Conservation (phyloP, 2,329 filamentous ascomycete species). For the Neofusicoccum ribis region DNA sequence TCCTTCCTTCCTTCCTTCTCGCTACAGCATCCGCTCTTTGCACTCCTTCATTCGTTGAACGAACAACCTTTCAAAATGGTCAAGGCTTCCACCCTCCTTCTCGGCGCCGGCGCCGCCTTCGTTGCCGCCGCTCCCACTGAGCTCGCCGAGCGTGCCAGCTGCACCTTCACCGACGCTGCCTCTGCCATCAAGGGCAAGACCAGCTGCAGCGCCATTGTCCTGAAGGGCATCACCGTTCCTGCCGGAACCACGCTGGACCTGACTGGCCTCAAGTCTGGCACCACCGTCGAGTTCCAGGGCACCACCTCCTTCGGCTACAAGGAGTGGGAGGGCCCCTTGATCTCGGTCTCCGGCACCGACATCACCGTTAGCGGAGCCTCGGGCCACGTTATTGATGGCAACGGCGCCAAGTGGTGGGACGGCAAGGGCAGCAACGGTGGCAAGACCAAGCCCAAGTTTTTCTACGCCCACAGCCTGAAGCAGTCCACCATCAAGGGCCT, state of each 20-base stretch:
- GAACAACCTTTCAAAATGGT: conserved; percentile 19
- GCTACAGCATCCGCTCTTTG: conserved; percentile 8
- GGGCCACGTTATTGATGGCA: conserved; percentile 41
- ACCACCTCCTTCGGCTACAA: conserved; percentile 40
- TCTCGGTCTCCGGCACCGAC: conserved; percentile 41
- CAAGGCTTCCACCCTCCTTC: conserved; percentile 14
- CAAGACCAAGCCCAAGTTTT: conserved; percentile 29
- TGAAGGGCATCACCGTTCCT: conserved; percentile 19
- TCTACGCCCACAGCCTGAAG: conserved; percentile 25
- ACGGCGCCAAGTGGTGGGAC: conserved; percentile 47
- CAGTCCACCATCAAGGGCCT: conserved; percentile 41
- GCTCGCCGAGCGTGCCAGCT: conserved; percentile 5
- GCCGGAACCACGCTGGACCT: conserved; percentile 54
- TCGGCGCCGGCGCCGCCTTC: conserved; percentile 20
- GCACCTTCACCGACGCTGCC: conserved; percentile 24
- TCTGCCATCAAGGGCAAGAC: conserved; percentile 19
- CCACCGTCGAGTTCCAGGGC: conserved; percentile 27
- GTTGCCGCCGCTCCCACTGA: conserved; percentile 14
- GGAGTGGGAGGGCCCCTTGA: conserved; percentile 40
- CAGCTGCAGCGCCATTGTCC: conserved; percentile 19
- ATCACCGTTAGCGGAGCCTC: conserved; percentile 41
- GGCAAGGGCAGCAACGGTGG: conserved; percentile 50
- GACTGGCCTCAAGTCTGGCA: conserved; percentile 49
- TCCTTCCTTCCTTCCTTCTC: conserved; percentile 2
- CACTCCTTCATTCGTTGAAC: conserved; percentile 14